phyloP scores from a whole-genome alignment of 2,329 filamentous ascomycete genomes.

The Polychaeton citri region DNA sequence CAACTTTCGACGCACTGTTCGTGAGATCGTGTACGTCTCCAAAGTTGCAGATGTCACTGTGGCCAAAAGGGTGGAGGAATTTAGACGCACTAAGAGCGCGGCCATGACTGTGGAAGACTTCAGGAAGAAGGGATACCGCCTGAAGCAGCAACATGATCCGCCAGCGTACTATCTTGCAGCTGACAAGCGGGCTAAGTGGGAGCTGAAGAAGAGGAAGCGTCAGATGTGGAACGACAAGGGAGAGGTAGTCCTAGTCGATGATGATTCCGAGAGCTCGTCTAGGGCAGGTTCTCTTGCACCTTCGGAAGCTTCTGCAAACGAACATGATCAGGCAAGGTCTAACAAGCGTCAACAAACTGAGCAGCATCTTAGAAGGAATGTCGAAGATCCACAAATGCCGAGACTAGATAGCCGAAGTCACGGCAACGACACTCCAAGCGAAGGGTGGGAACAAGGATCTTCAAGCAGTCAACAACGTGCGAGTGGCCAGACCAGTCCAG shows the following conservation, averaged over 20 bases:
- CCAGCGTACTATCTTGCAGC: slow-evolving; percentile 64
- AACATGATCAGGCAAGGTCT: background rate
- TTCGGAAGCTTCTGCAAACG: background rate
- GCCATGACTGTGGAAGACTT: slow-evolving; percentile 81
- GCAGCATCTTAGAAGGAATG: background rate
- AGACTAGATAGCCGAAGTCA: too few species aligned
- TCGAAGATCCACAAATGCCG: too few species aligned
- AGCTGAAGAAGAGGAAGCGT: slow-evolving; percentile 18
- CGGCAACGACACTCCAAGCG: background rate
- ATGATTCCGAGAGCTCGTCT: background rate
- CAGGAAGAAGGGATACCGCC: slow-evolving; percentile 48
- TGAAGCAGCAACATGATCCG: slow-evolving; percentile 66
- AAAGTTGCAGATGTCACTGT: slow-evolving; percentile 93
- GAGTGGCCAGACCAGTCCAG: background rate
- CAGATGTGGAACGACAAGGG: background rate
- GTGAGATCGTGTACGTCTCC: slow-evolving; percentile 95
- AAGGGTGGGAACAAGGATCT: background rate
- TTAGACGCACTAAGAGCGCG: slow-evolving; percentile 73
- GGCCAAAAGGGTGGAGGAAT: slow-evolving; percentile 81
- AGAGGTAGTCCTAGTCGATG: background rate
- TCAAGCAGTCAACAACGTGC: background rate
- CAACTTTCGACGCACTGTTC: slow-evolving; percentile 84
- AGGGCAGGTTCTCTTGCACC: background rate
- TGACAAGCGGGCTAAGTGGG: slow-evolving; percentile 28
- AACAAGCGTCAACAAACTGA: background rate